phyloP scores from a whole-genome alignment of 305 asterid species.

The Solanum hybrid region DNA sequence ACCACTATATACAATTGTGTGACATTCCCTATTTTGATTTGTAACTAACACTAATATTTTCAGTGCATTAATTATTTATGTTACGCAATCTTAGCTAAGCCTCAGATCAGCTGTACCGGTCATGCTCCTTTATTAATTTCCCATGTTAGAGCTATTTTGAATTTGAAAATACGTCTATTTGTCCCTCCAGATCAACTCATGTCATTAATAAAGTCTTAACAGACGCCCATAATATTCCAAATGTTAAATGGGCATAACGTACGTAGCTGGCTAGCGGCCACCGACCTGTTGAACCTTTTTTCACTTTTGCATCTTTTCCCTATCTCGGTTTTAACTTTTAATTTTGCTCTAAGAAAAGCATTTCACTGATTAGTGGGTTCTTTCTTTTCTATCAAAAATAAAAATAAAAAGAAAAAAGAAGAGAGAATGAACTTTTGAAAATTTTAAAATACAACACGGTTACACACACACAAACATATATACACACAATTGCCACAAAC shows the following conservation, averaged over 20 bases:
- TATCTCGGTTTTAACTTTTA: background rate
- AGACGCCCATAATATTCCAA: background rate
- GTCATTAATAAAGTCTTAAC: no score
- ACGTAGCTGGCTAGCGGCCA: background rate
- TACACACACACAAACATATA: background rate
- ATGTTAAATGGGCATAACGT: background rate
- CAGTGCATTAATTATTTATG: background rate
- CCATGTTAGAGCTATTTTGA: no score
- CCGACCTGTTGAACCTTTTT: background rate
- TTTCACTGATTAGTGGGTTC: background rate
- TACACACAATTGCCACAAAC: background rate
- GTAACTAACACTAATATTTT: background rate
- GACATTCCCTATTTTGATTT: background rate
- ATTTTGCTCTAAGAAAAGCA: background rate
- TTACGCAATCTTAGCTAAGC: background rate
- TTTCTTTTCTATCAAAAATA: background rate
- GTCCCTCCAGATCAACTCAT: no score
- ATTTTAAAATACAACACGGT: background rate
- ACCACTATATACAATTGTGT: background rate
- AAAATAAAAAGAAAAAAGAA: background rate
- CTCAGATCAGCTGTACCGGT: background rate
- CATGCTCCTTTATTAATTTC: background rate
- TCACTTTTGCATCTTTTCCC: background rate
- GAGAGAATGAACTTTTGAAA: background rate
- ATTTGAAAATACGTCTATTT: no score